These are phyloP conservation scores for Globisporangium spinosum DNA, from an alignment of 352 stramenopile species.

Conservation along the genomic window DNA sequence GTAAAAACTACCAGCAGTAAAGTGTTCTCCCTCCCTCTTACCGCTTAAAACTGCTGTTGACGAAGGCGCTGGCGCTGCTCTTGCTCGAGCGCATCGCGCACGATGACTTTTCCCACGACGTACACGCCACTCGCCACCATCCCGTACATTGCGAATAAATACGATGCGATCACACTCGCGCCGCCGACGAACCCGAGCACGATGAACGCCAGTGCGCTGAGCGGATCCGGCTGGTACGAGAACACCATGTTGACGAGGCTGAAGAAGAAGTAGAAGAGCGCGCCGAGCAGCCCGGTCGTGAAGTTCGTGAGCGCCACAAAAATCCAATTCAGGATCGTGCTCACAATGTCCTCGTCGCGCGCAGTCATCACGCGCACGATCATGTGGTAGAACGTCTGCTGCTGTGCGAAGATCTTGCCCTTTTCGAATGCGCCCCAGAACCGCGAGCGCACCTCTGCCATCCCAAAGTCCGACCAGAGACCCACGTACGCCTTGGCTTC, in stretches of 20 bases:
- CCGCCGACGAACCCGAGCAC: constrained; percentile 68
- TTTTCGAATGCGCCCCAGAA: constrained; percentile 85
- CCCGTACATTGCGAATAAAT: constrained; percentile 83
- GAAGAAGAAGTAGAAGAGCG: constrained; percentile 85
- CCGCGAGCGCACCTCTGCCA: constrained; percentile 64
- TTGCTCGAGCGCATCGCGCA: constrained; percentile 74
- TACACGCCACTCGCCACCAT: constrained; percentile 82
- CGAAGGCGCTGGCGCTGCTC: constrained; percentile 59
- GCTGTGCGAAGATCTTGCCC: constrained; percentile 83
- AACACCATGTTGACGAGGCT: constrained; percentile 79
- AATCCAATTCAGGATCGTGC: constrained; percentile 80
- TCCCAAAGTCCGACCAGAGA: constrained; percentile 81
- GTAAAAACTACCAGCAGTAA: not conserved
- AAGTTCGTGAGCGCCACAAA: constrained; percentile 86
- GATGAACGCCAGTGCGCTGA: constrained; percentile 73
- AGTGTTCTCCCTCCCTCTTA: not conserved
- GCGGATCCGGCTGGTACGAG: constrained; percentile 78
- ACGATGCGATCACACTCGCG: constrained; percentile 78
- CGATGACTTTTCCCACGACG: constrained; percentile 69
- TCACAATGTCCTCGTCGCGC: constrained; percentile 73
- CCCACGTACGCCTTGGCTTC: constrained; percentile 76
- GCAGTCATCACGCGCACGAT: constrained; percentile 65
- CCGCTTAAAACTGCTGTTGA: constrained; percentile 21
- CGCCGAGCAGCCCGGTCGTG: constrained; percentile 77
- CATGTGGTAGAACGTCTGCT: constrained; percentile 88